Base-by-base conservation (phyloP, 2,329 filamentous ascomycete genomes). In the Alternaria burnsii region DNA sequence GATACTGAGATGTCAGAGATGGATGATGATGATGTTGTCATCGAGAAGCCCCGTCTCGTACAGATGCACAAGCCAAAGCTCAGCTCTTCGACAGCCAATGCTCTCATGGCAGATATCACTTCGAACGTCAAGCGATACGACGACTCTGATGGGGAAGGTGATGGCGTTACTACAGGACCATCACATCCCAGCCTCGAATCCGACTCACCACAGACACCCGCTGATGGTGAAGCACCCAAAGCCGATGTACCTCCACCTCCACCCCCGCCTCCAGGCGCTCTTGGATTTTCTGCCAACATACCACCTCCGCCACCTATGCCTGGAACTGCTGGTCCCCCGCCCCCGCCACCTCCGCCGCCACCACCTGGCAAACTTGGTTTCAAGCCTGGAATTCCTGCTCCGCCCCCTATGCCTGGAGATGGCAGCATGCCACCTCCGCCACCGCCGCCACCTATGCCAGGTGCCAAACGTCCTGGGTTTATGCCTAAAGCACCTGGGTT, bases 11-110 rank as follows among this genome's bases (percentile, higher is more conserved):
- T 78, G 69, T 71, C 70, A 11, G 74, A 76, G 40, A 55, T 69
- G 30, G 59, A 61, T 18, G 83, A 85, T 3, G 84, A 87, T 16
- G 86, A 86, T 34, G 87, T 85, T 28, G 83, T 89, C 24, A 91
- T 89, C 65, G 92, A 94, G 80, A 94, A 89, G 79, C 91, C 94
- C 40, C 87, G 89, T 56, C 81, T 97, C 51, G 87, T 97, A 58
- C 87, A 95, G 77, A 87, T 94, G 79, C 90, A 87, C 76, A 87
- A 92, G 63, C 92, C 93, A 3, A 87, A 86, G 72, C 82, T 89
- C 74, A 84, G 84, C 61, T 80, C 83, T 42, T 78, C 86, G 79
- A 79, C 93, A 83, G 84, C 89, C 82, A 82, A 88, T 83, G 82
- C 88, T 75, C 77, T 94, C 81, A 73, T 90, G 82, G 80, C 85